Conservation (phyloP, 306 rosid species). For the Leucaena leucocephala region DNA sequence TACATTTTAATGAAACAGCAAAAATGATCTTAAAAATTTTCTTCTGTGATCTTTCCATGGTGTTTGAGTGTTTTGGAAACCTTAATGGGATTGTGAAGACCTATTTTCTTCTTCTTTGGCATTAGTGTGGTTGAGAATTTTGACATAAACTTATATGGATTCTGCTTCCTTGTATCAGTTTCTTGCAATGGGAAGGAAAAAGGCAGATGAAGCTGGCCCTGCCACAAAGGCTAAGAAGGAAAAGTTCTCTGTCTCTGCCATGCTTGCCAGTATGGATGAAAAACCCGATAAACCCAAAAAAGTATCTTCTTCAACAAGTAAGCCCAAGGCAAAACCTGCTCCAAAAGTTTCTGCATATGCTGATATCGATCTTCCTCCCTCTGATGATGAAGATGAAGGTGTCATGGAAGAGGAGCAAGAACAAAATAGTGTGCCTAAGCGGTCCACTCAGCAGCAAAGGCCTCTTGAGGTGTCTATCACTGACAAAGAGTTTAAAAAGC, state of each 20-base stretch:
- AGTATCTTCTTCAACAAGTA: constrained; percentile 45
- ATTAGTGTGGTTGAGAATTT: background rate
- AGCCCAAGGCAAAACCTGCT: constrained; percentile 46
- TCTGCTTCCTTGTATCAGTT: background rate
- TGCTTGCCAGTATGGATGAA: constrained; percentile 36
- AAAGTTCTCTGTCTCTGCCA: constrained; percentile 34
- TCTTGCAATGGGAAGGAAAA: constrained; percentile 30
- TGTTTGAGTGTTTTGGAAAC: background rate
- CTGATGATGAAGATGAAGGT: constrained; percentile 54
- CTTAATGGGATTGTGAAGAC: background rate
- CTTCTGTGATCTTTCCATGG: background rate
- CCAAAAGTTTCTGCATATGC: constrained; percentile 47
- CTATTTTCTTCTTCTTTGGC: background rate
- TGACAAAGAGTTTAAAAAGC: constrained; percentile 47
- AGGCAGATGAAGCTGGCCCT: constrained; percentile 33
- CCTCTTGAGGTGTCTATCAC: constrained; percentile 45
- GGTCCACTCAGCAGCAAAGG: constrained; percentile 34
- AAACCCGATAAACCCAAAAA: constrained; percentile 37
- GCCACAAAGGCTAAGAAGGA: constrained; percentile 32
- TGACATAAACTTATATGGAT: background rate
- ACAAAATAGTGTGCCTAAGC: constrained; percentile 29
- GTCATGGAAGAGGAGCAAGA: constrained; percentile 35
- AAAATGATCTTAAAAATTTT: background rate
- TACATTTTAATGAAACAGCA: background rate
- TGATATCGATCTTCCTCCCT: constrained; percentile 62